These are phyloP conservation scores for Friedmanniomyces simplex DNA, from an alignment of 495 filamentous ascomycete genomes.

Conservation along the genomic window DNA sequence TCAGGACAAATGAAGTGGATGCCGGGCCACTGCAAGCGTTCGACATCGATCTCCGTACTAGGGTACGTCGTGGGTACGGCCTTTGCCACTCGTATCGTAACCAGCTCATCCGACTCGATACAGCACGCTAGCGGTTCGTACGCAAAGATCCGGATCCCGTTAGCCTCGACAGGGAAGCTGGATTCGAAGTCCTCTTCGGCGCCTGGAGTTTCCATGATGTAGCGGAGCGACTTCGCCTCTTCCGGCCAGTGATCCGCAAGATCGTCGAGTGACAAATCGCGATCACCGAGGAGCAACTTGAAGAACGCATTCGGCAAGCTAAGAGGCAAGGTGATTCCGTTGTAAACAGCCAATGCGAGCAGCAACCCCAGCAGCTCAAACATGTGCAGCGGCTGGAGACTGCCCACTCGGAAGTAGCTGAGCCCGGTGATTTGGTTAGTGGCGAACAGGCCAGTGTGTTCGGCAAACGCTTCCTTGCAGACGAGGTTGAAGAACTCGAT, in stretches of 20 bases:
- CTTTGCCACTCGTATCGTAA: neutral
- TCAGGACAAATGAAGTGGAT: conserved; percentile 4
- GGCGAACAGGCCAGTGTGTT: conserved; percentile 63
- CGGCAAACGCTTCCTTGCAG: conserved; percentile 64
- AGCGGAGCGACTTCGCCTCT: conserved; percentile 47
- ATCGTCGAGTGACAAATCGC: conserved; percentile 35
- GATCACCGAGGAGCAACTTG: conserved; percentile 57
- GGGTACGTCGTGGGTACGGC: neutral
- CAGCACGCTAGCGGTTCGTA: neutral
- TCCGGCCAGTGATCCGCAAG: conserved; percentile 84
- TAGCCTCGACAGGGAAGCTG: conserved; percentile 15
- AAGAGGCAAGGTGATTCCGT: conserved; percentile 79
- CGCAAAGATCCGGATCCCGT: conserved; percentile 13
- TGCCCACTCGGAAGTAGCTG: conserved; percentile 79
- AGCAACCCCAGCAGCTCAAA: conserved; percentile 85
- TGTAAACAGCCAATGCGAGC: conserved; percentile 85
- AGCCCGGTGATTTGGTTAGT: conserved; percentile 61
- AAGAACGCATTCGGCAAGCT: conserved; percentile 82
- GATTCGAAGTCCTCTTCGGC: neutral
- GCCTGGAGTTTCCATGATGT: neutral
- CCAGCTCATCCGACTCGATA: neutral
- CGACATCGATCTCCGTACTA: neutral
- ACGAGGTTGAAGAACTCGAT: conserved; percentile 88
- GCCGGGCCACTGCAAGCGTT: conserved; percentile 6
- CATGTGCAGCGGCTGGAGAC: conserved; percentile 72